Conservation (phyloP, 176 grass and related monocot species). For the Carex parvula region DNA sequence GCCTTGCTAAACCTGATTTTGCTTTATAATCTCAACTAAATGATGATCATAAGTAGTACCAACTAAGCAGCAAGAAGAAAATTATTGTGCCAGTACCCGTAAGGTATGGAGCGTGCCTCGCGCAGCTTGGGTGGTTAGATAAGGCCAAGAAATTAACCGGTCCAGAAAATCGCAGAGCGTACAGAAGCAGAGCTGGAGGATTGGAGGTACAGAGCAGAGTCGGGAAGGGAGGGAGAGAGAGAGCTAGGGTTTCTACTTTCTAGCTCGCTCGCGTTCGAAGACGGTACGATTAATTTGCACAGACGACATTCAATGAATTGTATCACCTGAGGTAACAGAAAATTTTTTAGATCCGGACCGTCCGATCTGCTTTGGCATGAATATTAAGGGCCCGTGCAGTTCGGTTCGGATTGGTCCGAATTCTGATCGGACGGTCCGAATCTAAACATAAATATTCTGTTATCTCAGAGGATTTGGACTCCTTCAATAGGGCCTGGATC, state of each 20-base stretch:
- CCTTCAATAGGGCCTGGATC: background rate
- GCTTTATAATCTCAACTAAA: background rate
- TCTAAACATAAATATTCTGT: no score
- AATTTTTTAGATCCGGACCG: no score
- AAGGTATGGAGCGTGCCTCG: background rate
- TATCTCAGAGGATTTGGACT: no score
- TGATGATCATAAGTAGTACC: background rate
- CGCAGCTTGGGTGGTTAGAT: background rate
- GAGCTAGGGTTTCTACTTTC: constrained; percentile 16
- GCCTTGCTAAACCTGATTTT: background rate
- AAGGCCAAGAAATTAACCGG: background rate
- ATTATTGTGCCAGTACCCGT: background rate
- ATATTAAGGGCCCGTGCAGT: no score
- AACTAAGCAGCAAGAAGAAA: background rate
- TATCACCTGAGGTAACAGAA: no score
- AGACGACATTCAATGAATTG: background rate
- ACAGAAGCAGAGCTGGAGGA: background rate
- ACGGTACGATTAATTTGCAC: background rate
- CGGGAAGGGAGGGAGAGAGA: background rate
- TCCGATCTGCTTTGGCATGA: no score
- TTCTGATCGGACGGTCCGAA: no score
- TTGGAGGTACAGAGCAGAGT: background rate
- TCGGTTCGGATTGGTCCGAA: no score
- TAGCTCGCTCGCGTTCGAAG: background rate
- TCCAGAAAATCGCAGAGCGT: background rate